Conservation (phyloP, 192 early-diverging fungal species). For the Umbelopsis isabellina region DNA sequence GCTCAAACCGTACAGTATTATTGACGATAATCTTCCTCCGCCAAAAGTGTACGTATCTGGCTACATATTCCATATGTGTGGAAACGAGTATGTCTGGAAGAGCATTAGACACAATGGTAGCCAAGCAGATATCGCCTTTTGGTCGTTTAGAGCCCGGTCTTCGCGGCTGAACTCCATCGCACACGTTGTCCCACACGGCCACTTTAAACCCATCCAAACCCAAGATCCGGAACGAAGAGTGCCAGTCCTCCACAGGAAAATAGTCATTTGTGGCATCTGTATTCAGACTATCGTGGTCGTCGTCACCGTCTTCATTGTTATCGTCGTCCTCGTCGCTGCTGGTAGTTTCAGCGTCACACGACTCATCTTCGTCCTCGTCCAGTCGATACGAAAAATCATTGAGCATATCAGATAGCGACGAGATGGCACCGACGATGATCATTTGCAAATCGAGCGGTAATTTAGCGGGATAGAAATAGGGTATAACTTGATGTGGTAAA, state of each 20-base stretch:
- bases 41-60: constrained; percentile 13
- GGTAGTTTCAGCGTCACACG: not conserved
- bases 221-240: not conserved
- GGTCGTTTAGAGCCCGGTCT: constrained; percentile 5
- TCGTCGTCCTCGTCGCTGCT: not conserved
- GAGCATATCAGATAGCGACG: constrained; percentile 14
- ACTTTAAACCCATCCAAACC: constrained; percentile 12
- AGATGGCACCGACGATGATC: constrained; percentile 21
- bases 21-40: not conserved
- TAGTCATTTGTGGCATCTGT: not conserved
- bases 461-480: constrained; percentile 21
- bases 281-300: not conserved
- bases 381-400: constrained; percentile 12
- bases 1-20: not conserved
- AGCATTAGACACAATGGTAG: constrained; percentile 10
- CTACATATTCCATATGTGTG: not conserved
- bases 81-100: not conserved
- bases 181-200: not conserved
- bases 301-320: not conserved
- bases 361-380: constrained; percentile 5
- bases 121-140: constrained; percentile 10
- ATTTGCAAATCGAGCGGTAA: constrained; percentile 22
- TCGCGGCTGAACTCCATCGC: constrained; percentile 5
- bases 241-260: not conserved
- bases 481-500: constrained; percentile 20